Evolutionary conservation across 768 basidiomycete genomes (phyloP).

Genomic region (Boletus sp.): DNA sequence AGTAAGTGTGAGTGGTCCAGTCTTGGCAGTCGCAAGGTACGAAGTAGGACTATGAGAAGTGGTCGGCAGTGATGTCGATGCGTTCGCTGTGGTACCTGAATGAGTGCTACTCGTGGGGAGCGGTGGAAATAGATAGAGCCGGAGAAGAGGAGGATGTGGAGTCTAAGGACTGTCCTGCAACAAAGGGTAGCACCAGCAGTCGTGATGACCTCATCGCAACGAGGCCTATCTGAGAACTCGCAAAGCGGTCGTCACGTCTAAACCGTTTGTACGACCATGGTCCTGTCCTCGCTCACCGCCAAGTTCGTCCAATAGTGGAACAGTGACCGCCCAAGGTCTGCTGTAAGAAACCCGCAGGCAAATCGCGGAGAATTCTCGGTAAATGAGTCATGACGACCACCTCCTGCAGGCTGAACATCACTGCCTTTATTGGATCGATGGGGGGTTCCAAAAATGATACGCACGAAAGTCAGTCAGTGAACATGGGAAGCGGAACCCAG

Average conservation of each 20-base stretch:
- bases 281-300: no score
- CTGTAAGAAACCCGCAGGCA: background rate
- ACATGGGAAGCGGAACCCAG: background rate
- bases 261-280: background rate
- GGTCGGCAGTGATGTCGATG: background rate
- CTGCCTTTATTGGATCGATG: background rate
- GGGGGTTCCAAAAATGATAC: background rate
- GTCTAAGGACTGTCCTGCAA: background rate
- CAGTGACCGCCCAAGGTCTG: background rate
- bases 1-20: constrained; percentile 29
- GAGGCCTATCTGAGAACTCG: background rate
- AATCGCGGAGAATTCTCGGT: background rate
- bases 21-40: constrained; percentile 10
- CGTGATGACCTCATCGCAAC: background rate
- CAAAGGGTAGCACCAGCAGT: constrained; percentile 2
- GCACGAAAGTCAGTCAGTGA: background rate
- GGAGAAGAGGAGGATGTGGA: background rate
- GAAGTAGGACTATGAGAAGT: background rate
- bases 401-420: background rate
- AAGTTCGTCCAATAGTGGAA: background rate
- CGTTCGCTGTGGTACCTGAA: background rate
- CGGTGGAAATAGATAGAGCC: background rate
- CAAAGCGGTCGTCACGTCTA: background rate
- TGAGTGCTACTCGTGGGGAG: background rate
- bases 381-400: background rate